Percentiles rank a stretch among this genome's conserved stretches.
Conservation (phyloP, 2,329 filamentous ascomycete species). For the Fulvia fulva region DNA sequence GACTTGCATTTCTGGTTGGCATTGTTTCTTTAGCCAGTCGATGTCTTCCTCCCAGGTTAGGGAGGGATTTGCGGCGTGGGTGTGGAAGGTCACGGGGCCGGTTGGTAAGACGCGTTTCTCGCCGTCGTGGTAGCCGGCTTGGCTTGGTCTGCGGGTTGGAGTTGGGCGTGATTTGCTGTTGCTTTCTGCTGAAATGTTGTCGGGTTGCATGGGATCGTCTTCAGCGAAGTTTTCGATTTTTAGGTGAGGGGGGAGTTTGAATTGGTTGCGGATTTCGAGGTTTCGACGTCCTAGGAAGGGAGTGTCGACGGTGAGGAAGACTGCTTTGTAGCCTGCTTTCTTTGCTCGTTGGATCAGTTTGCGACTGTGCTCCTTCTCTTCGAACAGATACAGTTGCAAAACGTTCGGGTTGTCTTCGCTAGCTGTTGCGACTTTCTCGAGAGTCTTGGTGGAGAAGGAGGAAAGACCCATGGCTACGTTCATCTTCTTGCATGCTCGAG, state of each 20-base stretch:
- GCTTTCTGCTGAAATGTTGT: conserved; percentile 7
- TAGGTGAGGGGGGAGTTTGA: conserved; percentile 38
- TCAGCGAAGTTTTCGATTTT: conserved; percentile 35
- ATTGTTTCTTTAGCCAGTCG: conserved; percentile 45
- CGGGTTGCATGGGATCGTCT: conserved; percentile 17
- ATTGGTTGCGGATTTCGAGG: conserved; percentile 54
- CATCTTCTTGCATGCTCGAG: conserved; percentile 44
- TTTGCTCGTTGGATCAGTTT: conserved; percentile 35
- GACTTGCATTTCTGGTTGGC: conserved; percentile 46
- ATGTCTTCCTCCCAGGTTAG: conserved; percentile 48
- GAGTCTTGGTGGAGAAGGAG: conserved; percentile 44
- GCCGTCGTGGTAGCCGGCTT: conserved; percentile 29
- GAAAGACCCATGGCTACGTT: conserved; percentile 49
- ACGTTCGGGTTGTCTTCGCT: conserved; percentile 44
- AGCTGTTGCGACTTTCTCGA: conserved; percentile 51
- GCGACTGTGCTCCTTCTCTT: conserved; percentile 50
- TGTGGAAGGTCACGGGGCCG: conserved; percentile 39
- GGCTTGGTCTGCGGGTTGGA: conserved; percentile 6
- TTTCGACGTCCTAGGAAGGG: conserved; percentile 53
- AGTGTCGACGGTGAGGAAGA: conserved; percentile 55
- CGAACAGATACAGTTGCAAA: conserved; percentile 55
- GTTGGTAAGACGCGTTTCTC: conserved; percentile 30
- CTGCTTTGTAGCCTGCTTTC: conserved; percentile 49
- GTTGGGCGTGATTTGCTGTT: conserved; percentile 9
- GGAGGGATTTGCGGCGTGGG: conserved; percentile 39